Base-by-base conservation (phyloP, 768 basidiomycete species). In the Austroboletus festivus region DNA sequence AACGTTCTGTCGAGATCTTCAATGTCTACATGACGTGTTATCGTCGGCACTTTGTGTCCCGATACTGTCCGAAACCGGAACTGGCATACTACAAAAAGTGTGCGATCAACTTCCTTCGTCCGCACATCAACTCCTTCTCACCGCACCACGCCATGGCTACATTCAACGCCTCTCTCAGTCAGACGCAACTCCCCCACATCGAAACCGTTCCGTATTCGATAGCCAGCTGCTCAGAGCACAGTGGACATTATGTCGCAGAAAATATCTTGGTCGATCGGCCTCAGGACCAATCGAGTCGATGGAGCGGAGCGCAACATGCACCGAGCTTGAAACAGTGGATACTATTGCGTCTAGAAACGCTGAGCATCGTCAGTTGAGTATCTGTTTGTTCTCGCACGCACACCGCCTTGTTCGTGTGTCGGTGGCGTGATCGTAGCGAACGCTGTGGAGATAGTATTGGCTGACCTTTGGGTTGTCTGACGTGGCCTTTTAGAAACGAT, bases 191-290 rank as follows among this genome's bases (percentile, higher is more conserved):
- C 40, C 49, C 51, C 7, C 34, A 61, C 11, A 19, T 51, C 10
- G 65, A 64, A n/a, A 20, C 58, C 3, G 54, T 75, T n/a, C 26
- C 59, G n/a, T 87, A 82, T 52, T 69, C 74, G 0, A 79, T 89
- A 28, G 74, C 75, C 0, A 74, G 75, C 19, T 79, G 80, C 33
- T 84, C 85, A n/a, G 77, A 85, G 30, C 85, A 86, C 64, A 87
- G 85, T 56, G 83, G 82, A 3, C 74, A 71, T 53, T 89, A 88
- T 68, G 73, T 71, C 22, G 76, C 86, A 3, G 80, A 86, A 51
- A 84, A 89, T 53, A 85, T 90, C 46, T 65, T 84, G 21, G 68
- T 79, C 18, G 81, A 89, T 63, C 73, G 71, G 18, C 85, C 85
- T 0, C 63, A 66, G 43, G 85, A 89, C 58, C 80, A 79, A 48